Conservation (phyloP, 2,329 filamentous ascomycete genomes). For the Hypoxylon sp. region DNA sequence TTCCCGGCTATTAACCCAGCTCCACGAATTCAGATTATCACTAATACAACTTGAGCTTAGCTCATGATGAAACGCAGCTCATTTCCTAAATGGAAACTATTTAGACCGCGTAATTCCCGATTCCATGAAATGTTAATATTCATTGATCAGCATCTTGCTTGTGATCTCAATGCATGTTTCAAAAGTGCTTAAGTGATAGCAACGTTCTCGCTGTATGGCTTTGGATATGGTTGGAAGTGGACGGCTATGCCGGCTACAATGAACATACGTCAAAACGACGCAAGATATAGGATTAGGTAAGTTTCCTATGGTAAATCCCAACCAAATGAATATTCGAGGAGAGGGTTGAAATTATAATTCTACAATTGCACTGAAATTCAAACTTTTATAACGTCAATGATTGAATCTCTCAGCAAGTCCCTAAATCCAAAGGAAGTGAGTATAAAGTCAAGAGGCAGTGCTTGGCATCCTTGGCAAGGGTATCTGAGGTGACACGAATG, state of each 20-base stretch:
- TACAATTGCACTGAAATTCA: too few species aligned
- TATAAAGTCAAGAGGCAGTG: not conserved
- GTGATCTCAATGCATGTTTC: not conserved
- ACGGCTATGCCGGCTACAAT: not conserved
- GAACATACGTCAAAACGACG: not conserved
- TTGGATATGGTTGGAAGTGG: not conserved
- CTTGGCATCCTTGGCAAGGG: not conserved
- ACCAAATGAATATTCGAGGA: too few species aligned
- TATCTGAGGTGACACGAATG: not conserved
- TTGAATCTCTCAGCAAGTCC: not conserved
- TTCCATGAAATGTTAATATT: not conserved
- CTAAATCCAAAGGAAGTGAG: not conserved
- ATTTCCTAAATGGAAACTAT: conserved; percentile 4
- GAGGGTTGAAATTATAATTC: too few species aligned
- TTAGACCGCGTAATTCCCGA: not conserved
- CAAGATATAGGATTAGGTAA: too few species aligned
- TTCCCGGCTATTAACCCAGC: conserved; percentile 16
- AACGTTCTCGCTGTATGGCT: not conserved
- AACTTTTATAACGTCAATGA: too few species aligned
- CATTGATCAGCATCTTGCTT: not conserved
- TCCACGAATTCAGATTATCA: conserved; percentile 2
- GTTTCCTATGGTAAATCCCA: too few species aligned
- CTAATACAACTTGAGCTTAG: conserved; percentile 13
- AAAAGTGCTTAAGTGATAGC: not conserved
- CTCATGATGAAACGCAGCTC: not conserved